Percentiles rank a stretch among this genome's conserved stretches.
phyloP scores from a whole-genome alignment of 2,329 filamentous ascomycete species.

The Coniochaeta sp. region DNA sequence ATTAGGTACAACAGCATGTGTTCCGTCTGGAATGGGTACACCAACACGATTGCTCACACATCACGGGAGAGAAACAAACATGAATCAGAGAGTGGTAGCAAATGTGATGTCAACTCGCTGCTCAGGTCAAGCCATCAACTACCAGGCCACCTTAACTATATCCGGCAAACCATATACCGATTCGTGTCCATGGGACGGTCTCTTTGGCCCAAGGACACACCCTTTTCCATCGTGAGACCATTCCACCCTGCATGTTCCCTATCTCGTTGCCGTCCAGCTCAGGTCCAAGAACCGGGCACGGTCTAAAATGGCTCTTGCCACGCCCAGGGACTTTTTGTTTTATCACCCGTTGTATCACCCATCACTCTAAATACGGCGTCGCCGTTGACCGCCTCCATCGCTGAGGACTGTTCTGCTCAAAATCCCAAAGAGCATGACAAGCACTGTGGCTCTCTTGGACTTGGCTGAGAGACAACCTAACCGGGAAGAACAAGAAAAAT shows the following conservation, averaged over 20 bases:
- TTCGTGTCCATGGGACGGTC: not conserved
- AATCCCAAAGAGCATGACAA: not conserved
- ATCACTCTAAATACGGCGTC: not conserved
- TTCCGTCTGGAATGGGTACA: too few species aligned
- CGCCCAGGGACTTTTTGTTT: not conserved
- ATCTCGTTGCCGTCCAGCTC: not conserved
- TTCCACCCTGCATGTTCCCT: not conserved
- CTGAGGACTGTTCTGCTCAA: not conserved
- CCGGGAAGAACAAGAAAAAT: not conserved
- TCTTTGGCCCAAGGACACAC: not conserved
- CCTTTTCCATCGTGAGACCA: not conserved
- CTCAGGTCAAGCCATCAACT: not conserved
- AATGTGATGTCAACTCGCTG: not conserved
- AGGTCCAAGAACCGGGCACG: not conserved
- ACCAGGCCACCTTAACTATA: not conserved
- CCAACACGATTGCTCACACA: too few species aligned
- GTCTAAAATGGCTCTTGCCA: not conserved
- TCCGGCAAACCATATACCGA: not conserved
- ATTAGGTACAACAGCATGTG: not conserved
- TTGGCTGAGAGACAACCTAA: not conserved
- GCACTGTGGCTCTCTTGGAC: not conserved
- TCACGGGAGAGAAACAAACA: not conserved
- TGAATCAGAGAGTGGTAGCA: not conserved
- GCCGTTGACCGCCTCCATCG: not conserved
- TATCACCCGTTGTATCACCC: too few species aligned